Evolutionary conservation across 257 asterid genomes (phyloP).

Genomic region (Salvia hispanica): DNA sequence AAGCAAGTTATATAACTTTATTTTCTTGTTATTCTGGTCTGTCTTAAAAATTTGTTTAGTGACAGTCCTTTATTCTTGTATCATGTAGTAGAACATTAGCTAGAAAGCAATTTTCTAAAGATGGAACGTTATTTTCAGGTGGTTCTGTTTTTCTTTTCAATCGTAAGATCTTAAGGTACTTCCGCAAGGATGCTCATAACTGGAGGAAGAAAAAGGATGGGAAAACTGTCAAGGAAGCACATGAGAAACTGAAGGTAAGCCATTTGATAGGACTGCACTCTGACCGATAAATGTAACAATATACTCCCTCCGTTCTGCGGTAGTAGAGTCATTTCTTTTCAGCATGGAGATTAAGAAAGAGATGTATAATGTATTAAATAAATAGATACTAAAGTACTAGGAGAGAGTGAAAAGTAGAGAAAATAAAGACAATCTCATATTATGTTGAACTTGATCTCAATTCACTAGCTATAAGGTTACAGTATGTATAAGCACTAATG

Average conservation of each 20-base stretch:
- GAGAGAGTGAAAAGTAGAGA: no score
- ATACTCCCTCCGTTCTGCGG: neutral
- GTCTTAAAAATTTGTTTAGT: neutral
- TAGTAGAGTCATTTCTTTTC: no score
- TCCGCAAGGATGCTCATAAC: constrained; percentile 94
- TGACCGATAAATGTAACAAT: neutral
- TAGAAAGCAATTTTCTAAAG: constrained; percentile 30
- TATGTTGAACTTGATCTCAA: neutral
- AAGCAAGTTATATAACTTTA: no score
- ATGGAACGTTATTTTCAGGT: constrained; percentile 53
- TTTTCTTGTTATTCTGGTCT: neutral
- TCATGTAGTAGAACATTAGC: constrained; percentile 9
- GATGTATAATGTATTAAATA: no score
- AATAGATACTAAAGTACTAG: no score
- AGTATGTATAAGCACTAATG: constrained; percentile 7
- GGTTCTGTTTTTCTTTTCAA: constrained; percentile 96
- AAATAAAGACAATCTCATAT: neutral
- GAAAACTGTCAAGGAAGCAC: constrained; percentile 96
- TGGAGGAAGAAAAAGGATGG: constrained; percentile 99
- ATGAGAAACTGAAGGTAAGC: constrained; percentile 90
- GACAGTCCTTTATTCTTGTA: constrained; percentile 1
- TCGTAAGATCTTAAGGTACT: constrained; percentile 87
- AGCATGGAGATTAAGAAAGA: no score
- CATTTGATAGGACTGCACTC: constrained; percentile 44
- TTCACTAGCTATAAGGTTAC: constrained; percentile 14